Conservation (phyloP, 208 protist species). For the Kentomonas sorsogonicus region DNA sequence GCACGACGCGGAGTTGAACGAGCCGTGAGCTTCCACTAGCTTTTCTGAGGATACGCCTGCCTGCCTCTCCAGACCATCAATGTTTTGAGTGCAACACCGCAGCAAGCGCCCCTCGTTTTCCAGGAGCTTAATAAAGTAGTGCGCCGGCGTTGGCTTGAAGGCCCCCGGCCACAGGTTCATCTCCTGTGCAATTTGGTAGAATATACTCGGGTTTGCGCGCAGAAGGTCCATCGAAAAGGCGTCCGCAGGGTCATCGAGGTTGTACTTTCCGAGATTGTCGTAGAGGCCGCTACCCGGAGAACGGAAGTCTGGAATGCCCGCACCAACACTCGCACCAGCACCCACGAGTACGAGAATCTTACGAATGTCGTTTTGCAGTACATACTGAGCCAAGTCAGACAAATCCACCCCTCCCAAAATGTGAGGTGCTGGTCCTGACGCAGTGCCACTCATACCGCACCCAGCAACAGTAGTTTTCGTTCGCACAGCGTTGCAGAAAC, state of each 20-base stretch:
- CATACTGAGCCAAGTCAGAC: slow-evolving; percentile 58
- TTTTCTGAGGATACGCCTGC: slow-evolving; percentile 70
- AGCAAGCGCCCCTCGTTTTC: slow-evolving; percentile 87
- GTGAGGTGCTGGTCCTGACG: too few species aligned
- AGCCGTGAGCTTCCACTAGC: slow-evolving; percentile 95
- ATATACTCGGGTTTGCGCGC: slow-evolving; percentile 80
- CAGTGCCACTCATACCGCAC: too few species aligned
- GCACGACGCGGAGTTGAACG: slow-evolving; percentile 83
- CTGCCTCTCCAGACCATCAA: slow-evolving; percentile 90
- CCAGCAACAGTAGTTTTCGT: too few species aligned
- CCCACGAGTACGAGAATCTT: slow-evolving; percentile 90
- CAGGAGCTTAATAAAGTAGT: slow-evolving; percentile 93
- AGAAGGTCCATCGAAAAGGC: slow-evolving; percentile 91
- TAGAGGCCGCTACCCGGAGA: slow-evolving; percentile 91
- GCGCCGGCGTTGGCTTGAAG: slow-evolving; percentile 81
- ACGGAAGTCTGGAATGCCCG: slow-evolving; percentile 95
- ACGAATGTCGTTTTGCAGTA: slow-evolving; percentile 44
- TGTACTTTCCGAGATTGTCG: slow-evolving; percentile 79
- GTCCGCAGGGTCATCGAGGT: slow-evolving; percentile 84
- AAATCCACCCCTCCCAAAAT: slow-evolving; percentile 44
- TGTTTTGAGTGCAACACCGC: slow-evolving; percentile 96
- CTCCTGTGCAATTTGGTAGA: slow-evolving; percentile 85
- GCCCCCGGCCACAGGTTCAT: slow-evolving; percentile 82
- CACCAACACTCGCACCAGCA: slow-evolving; percentile 88
- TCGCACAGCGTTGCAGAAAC: too few species aligned